phyloP scores from a whole-genome alignment of 352 stramenopile genomes.

The Phytophthora citricola region DNA sequence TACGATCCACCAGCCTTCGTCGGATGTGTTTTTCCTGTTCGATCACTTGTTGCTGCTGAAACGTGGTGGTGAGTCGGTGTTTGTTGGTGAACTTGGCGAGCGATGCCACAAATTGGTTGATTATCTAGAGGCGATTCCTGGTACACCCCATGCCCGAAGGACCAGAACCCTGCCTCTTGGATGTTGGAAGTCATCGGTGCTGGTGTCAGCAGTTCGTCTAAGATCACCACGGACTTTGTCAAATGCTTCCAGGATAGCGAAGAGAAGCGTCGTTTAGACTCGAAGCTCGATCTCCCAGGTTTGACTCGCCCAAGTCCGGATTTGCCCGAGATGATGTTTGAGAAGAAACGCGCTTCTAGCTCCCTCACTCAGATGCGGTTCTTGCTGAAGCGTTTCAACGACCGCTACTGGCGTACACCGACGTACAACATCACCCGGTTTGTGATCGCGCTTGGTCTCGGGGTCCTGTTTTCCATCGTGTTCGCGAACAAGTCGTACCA shows the following conservation, averaged over 20 bases:
- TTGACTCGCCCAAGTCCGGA: conserved; percentile 20
- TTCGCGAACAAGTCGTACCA: conserved; percentile 49
- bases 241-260: conserved; percentile 44
- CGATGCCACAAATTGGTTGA: conserved; percentile 39
- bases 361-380: conserved; percentile 39
- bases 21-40: conserved; percentile 88
- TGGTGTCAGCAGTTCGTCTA: conserved; percentile 26
- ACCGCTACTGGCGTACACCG: conserved; percentile 72
- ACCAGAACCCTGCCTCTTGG: conserved; percentile 63
- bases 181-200: conserved; percentile 49
- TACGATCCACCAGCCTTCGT: conserved; percentile 92
- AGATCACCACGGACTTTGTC: conserved; percentile 47
- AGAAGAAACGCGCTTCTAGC: conserved; percentile 40
- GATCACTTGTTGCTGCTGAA: conserved; percentile 82
- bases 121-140: conserved; percentile 53
- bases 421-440: conserved; percentile 86
- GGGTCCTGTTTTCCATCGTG: conserved; percentile 76
- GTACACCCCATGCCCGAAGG: conserved; percentile 32
- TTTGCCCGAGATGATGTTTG: conserved; percentile 37
- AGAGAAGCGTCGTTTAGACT: conserved; percentile 25
- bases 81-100: conserved; percentile 54
- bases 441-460: conserved; percentile 60
- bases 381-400: conserved; percentile 33
- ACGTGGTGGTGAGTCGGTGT: conserved; percentile 49
- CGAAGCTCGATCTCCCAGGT: conserved; percentile 24